phyloP scores from a whole-genome alignment of 2,329 filamentous ascomycete species.

The Ilyonectria mors-panacis region DNA sequence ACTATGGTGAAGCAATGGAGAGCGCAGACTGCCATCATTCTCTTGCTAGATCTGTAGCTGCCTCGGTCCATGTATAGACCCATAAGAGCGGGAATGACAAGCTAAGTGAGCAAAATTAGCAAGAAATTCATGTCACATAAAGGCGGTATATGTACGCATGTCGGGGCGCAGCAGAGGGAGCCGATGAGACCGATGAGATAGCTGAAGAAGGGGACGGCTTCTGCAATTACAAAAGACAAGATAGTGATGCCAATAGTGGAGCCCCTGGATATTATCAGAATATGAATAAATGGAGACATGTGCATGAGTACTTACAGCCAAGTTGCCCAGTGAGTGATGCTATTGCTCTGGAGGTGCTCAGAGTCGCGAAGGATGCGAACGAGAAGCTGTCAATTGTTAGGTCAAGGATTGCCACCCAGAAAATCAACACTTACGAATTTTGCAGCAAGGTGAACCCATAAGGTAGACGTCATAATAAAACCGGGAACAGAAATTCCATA shows the following conservation, averaged over 20 bases:
- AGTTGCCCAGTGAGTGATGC: constrained; percentile 42
- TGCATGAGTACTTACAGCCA: constrained; percentile 42
- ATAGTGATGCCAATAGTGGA: constrained; percentile 41
- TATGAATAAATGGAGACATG: not conserved
- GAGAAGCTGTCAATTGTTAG: constrained; percentile 38
- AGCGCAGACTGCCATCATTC: constrained; percentile 10
- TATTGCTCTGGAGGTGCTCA: constrained; percentile 45
- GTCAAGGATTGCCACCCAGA: not conserved
- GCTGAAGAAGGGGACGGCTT: constrained; percentile 46
- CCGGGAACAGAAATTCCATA: constrained; percentile 45
- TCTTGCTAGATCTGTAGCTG: constrained; percentile 21
- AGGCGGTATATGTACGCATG: constrained; percentile 40
- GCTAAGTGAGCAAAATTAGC: constrained; percentile 8
- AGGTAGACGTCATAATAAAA: constrained; percentile 44
- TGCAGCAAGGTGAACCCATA: constrained; percentile 45
- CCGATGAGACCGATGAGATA: constrained; percentile 45
- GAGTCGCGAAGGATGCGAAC: constrained; percentile 44
- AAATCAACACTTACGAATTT: constrained; percentile 31
- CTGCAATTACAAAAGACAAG: constrained; percentile 40
- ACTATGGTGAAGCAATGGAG: constrained; percentile 41
- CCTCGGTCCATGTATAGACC: constrained; percentile 40
- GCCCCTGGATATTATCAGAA: constrained; percentile 9
- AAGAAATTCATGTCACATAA: not conserved
- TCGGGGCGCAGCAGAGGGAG: constrained; percentile 48
- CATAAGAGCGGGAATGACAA: constrained; percentile 46